Base-by-base conservation (phyloP, 2,329 filamentous ascomycete species). In the Chalara sp. region DNA sequence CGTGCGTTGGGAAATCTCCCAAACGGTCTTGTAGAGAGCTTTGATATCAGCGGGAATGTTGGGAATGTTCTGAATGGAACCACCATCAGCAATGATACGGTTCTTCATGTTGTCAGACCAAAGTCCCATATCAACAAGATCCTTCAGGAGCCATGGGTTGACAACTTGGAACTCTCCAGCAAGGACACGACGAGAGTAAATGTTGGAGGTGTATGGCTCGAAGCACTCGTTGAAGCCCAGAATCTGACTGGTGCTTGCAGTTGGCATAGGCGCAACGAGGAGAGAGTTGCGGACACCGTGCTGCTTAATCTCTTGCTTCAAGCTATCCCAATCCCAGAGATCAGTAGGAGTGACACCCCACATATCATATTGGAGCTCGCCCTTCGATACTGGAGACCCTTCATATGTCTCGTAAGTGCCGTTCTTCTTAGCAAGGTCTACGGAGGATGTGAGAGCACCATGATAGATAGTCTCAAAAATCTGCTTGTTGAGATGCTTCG, bases 21-120 rank as follows among this genome's bases (percentile, higher is more conserved):
- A 99, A 28, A 99, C 93, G 3, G 93, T 99, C 84, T 99, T 99
- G 82, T 99, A 99, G 6, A 99, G 80, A 39, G 86, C 84, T 78
- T 99, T 99, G 78, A 95, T 87, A 62, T 99, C 93, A 32, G 87
- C 82, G 11, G 93, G 92, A 56, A 99, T 96, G 73, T 95, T 97
- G 67, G 92, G 88, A 57, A 99, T 92, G 71, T 93, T 92, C 72
- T 97, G 93, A 50, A 99, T 87, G 21, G 92, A 97, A 59, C 93
- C 93, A 60, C 89, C 89, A 56, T 96, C 92, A 52, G 93, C 87
- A 65, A 99, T 99, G 78, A 99, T 99, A 63, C 93, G 90, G 79
- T 99, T 99, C 85, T 99, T 99, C 93, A 99, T 99, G 75, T 90
- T 89, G 73, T 99, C 92, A 45, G 92, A 96, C 93, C 93, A 99